Conservation (phyloP, 805 yeast genomes). For the Starmera pachycereana region DNA sequence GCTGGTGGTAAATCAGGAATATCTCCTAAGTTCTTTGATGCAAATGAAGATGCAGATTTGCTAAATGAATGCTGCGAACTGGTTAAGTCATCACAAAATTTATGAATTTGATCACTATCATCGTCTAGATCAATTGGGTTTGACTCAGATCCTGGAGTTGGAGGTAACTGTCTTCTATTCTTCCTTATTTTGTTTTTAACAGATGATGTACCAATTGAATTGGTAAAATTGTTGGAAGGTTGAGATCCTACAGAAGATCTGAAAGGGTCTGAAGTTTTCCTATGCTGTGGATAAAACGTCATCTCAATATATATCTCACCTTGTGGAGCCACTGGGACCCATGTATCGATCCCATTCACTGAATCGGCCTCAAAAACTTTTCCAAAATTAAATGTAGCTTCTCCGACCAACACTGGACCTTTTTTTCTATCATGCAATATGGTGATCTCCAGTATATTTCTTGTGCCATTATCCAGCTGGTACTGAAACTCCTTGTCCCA, state of each 20-base stretch:
- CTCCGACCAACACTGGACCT: conserved; percentile 83
- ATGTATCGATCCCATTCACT: conserved; percentile 70
- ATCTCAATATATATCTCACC: conserved; percentile 86
- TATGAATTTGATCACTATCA: too few relatives aligned
- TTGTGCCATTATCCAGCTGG: conserved; percentile 39
- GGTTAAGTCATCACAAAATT: too few relatives aligned
- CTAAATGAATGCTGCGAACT: too few relatives aligned
- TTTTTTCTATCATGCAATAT: conserved; percentile 78
- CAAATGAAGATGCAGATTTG: too few relatives aligned
- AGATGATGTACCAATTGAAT: conserved; percentile 2
- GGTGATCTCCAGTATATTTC: conserved; percentile 58
- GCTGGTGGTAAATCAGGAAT: too few relatives aligned
- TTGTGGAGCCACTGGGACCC: conserved; percentile 29
- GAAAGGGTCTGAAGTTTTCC: too few relatives aligned
- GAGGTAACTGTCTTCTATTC: conserved; percentile 18
- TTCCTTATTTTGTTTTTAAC: background rate
- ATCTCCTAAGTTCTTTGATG: too few relatives aligned
- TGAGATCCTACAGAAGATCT: conserved; percentile 15
- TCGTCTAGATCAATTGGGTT: too few relatives aligned
- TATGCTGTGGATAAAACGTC: conserved; percentile 64
- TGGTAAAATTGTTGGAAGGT: conserved; percentile 2
- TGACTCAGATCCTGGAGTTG: conserved; percentile 15
- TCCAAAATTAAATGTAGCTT: conserved; percentile 66
- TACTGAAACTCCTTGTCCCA: conserved; percentile 73
- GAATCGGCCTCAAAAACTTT: conserved; percentile 58